Evolutionary conservation across 164 flowering plant species (phyloP).

Genomic region (Saururus chinensis): DNA sequence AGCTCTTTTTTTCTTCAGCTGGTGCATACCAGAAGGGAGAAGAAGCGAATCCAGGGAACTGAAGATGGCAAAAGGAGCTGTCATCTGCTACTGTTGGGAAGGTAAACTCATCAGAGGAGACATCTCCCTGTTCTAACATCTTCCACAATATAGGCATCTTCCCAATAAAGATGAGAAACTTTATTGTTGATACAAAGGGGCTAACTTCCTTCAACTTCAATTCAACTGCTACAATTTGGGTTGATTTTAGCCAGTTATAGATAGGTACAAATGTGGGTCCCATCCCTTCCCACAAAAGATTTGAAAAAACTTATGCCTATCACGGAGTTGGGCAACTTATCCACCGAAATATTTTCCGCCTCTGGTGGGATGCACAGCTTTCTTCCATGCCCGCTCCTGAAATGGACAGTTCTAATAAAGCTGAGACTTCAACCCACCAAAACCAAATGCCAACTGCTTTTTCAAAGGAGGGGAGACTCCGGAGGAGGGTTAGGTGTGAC

Average conservation of each 20-base stretch:
- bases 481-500: background rate
- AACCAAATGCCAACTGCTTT: background rate
- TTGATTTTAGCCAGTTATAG: background rate
- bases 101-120: conserved; percentile 35
- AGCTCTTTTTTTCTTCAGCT: conserved; percentile 17
- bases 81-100: conserved; percentile 26
- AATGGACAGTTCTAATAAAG: background rate
- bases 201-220: background rate
- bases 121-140: background rate
- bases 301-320: conserved; percentile 1
- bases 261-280: background rate
- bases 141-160: background rate
- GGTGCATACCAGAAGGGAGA: conserved; percentile 32
- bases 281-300: conserved; percentile 2
- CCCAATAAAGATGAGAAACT: background rate
- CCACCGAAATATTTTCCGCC: conserved; percentile 15
- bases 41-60: conserved; percentile 16
- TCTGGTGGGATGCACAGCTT: background rate
- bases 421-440: background rate
- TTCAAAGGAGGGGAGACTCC: background rate
- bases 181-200: background rate
- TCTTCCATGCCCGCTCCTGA: background rate
- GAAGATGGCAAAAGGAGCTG: conserved; percentile 6
- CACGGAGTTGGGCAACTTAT: conserved; percentile 16
- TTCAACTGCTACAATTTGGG: conserved; percentile 3